Evolutionary conservation across 2,329 filamentous ascomycete species (phyloP), one percentile per base, ranked within the genome.

Genomic region (Orbilia quercus): DNA sequence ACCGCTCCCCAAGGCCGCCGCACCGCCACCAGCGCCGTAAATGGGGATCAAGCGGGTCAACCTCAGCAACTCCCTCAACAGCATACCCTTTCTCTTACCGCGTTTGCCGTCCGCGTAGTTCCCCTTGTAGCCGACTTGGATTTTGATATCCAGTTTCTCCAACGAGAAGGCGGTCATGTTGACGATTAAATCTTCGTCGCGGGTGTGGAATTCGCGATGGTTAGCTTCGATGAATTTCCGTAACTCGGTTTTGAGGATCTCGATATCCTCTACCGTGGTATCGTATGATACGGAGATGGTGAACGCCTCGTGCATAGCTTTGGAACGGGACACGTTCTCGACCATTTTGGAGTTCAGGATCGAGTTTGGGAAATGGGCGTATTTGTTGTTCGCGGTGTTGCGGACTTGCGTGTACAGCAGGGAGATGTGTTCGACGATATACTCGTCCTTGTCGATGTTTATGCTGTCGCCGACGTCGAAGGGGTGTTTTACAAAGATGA

Each of bases 41-140:
- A 63, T 53, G 4, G 58, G 58, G 7, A 63, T 54, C 34, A 48
- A 59, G 16, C 42, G 36, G 6, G 55, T 59, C 55, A 59, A 38
- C n/a, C 40, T 12, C 18, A 59, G 22, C 42, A 59, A 38, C 23
- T 59, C 55, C 28, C 25, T 59, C 7, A 59, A 16, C 1, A 59
- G 9, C 55, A 59, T 59, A 1, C 9, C 55, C 14, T 48, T 59
- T 48, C 55, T 59, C 23, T 23, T 34, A 1, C 25, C 25, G 1
- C 55, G 55, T 38, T 59, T 59, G 9, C 55, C 55, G n/a, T 97
- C 92, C 77, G 91, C 88, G 90, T 91, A 94, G 82, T 94, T 94
- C 65, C 89, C 91, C 82, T 98, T 98, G 84, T 98, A 92, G 79
- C 90, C 88, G 79, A 97, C 92, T 77, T 91, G 89, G 38, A 96